These are phyloP conservation scores for Patellifolia procumbens DNA, from an alignment of 179 eudicot genomes.

Conservation along the genomic window DNA sequence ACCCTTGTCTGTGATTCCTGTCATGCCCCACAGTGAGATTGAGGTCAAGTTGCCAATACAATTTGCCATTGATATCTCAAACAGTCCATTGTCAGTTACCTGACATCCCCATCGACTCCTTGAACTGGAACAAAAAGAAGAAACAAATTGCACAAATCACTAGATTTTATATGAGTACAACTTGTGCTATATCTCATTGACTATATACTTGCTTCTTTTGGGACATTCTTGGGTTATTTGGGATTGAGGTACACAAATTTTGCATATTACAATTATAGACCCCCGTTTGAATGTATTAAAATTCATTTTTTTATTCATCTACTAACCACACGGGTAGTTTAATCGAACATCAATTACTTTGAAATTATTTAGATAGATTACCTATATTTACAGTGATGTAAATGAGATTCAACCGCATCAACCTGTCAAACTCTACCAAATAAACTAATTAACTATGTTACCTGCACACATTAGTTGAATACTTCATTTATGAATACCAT, in stretches of 20 bases:
- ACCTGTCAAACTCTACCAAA: too few species aligned
- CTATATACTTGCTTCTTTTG: too few species aligned
- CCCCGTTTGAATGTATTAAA: too few species aligned
- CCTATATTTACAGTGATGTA: too few species aligned
- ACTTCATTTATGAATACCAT: too few species aligned
- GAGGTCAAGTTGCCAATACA: conserved; percentile 76
- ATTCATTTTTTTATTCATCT: too few species aligned
- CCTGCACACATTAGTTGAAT: too few species aligned
- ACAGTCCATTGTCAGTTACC: conserved; percentile 76
- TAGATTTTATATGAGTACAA: background rate
- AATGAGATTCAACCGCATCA: too few species aligned
- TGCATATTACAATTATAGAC: background rate
- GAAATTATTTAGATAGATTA: too few species aligned
- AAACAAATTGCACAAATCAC: background rate
- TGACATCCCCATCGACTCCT: conserved; percentile 97
- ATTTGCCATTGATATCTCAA: conserved; percentile 68
- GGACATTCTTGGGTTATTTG: background rate
- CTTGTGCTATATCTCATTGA: background rate
- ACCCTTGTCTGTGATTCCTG: conserved; percentile 82
- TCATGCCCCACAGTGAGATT: conserved; percentile 83
- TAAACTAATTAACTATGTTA: too few species aligned
- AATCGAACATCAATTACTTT: too few species aligned
- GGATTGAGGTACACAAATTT: background rate
- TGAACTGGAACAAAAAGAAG: conserved; percentile 58
- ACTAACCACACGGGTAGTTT: too few species aligned